Percentiles rank a stretch among this genome's conserved stretches.
Evolutionary conservation across 345 rosid species (phyloP).

Genomic region (Stellera chamaejasme): DNA sequence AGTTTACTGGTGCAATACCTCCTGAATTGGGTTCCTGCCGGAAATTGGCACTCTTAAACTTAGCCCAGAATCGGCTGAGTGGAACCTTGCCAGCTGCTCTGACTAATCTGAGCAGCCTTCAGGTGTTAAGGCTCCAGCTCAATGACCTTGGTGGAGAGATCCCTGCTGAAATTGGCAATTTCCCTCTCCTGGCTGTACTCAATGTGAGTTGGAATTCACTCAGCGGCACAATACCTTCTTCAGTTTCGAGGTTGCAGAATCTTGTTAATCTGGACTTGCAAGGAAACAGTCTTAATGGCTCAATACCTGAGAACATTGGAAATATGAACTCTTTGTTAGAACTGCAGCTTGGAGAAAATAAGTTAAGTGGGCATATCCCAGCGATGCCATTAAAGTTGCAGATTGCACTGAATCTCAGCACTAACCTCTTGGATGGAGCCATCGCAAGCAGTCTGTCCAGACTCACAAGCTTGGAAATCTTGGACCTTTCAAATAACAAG

Average conservation of each 20-base stretch:
- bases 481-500: slow-evolving; percentile 64
- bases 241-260: slow-evolving; percentile 29
- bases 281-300: slow-evolving; percentile 45
- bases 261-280: slow-evolving; percentile 43
- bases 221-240: slow-evolving; percentile 49
- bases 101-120: slow-evolving; percentile 33
- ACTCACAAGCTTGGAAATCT: slow-evolving; percentile 43
- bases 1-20: slow-evolving; percentile 41
- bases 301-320: slow-evolving; percentile 36
- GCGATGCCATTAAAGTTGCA: slow-evolving; percentile 47
- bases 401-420: slow-evolving; percentile 70
- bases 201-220: slow-evolving; percentile 53
- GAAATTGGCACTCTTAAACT: slow-evolving; percentile 44
- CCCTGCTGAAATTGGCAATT: slow-evolving; percentile 24
- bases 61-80: slow-evolving; percentile 40
- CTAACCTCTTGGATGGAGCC: slow-evolving; percentile 43
- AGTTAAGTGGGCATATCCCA: slow-evolving; percentile 46
- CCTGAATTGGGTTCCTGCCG: slow-evolving; percentile 28
- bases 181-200: slow-evolving; percentile 25
- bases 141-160: slow-evolving; percentile 51
- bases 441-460: slow-evolving; percentile 32
- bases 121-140: slow-evolving; percentile 47
- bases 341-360: slow-evolving; percentile 68
- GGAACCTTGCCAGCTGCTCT: slow-evolving; percentile 37
- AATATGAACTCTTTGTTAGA: slow-evolving; percentile 37